These are phyloP conservation scores for Eragrostis nindensis DNA, from an alignment of 176 grass and related monocot species.

Conservation along the genomic window DNA sequence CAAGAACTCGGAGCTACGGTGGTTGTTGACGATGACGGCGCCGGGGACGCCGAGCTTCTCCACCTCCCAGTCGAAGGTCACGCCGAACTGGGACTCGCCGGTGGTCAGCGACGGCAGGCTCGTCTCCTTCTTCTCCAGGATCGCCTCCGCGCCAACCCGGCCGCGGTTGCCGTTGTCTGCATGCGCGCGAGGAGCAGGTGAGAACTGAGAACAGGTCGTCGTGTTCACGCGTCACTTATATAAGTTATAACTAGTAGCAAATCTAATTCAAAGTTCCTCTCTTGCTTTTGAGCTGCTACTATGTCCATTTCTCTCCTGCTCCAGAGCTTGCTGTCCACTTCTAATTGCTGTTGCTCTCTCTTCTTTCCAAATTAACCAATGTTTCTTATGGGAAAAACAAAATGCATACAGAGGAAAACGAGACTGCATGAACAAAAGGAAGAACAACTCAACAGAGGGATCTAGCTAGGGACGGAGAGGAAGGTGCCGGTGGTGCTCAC, in stretches of 20 bases:
- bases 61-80: slow-evolving; percentile 72
- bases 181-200: no score
- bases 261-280: no score
- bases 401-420: no score
- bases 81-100: slow-evolving; percentile 55
- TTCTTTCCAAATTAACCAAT: no score
- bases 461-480: slow-evolving; percentile 26
- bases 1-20: slow-evolving; percentile 58
- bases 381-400: no score
- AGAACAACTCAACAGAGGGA: neutral
- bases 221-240: no score
- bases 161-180: slow-evolving; percentile 57
- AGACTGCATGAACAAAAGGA: neutral
- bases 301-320: no score
- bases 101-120: slow-evolving; percentile 44
- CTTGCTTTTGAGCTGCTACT: no score
- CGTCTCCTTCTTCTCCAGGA: slow-evolving; percentile 52
- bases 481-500: slow-evolving; percentile 69
- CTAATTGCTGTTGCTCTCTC: no score
- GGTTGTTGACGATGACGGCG: slow-evolving; percentile 67
- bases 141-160: slow-evolving; percentile 43
- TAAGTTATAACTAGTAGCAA: no score
- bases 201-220: no score
- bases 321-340: no score
- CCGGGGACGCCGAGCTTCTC: slow-evolving; percentile 55